Evolutionary conservation across 192 early-diverging fungal genomes (phyloP), one percentile per base, ranked within the genome.

Genomic region (Backusella tarrabulga): DNA sequence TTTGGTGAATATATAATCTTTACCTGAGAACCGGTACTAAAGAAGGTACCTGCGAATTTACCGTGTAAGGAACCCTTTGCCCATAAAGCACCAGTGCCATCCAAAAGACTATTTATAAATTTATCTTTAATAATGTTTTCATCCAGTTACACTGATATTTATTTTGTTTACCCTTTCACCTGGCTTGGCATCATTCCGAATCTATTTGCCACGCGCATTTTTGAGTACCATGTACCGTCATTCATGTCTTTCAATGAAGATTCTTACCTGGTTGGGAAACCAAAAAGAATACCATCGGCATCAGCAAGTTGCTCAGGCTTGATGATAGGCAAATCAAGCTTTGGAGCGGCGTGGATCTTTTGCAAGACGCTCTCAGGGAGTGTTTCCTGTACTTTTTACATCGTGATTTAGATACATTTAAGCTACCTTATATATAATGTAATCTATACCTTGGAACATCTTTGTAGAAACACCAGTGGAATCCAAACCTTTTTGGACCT

Each of bases 401-500:
- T 3, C 32, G 7, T 2, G 1, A 21, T 56, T 23, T 56, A 67
- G 23, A 68, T 35, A 21, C 9, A 35, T 35, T 5, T 6, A 68
- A 68, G 8, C 23, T 34, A 34, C 23, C 29, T 67, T 17, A 7
- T 38, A 40, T 40, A 40, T 40, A 67, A 26, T 4, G 29, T 52
- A 32, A 66, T 34, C 12, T 44, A 44, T 72, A 77, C 80, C 88
- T 86, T 81, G 88, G 74, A 75, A 89, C 67, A 88, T 54, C 36
- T 81, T 77, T 23, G 78, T 78, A 17, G 82, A 38, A 6, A 77
- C 82, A 73, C 82, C 82, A 23, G 74, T 63, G 52, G 84, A 86
- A 74, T 91, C 79, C 42, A 93, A 82, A n/a, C 95, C 95, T 76
- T 88, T 87, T 81, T 92, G 84, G 41, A 95, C 75, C 17, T 85